Evolutionary conservation across 371 early-diverging fungal genomes (phyloP), one percentile per base, ranked within the genome.

Genomic region (Syncephalastrum monosporum): DNA sequence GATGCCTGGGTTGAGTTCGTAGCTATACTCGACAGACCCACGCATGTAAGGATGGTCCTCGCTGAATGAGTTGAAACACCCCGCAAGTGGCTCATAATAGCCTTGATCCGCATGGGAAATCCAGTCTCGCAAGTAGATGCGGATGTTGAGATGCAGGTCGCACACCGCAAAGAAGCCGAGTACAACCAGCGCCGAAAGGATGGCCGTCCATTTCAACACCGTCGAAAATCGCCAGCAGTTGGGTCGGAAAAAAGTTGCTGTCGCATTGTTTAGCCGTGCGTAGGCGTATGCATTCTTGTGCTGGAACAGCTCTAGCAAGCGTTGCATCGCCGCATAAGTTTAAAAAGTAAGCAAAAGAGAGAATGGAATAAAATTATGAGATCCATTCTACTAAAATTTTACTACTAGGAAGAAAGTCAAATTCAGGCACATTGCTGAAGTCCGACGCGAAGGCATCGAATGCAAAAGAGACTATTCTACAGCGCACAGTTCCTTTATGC

Each of bases 51-150:
- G 67, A 42, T 72, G 68, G 33, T 71, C 65, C 5, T 61, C 64
- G 4, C 76, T 68, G 33, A 76, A 47, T 10, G 55, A 52, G 43
- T 76, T 69, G 55, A 79, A 81, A 53, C 82, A 81, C 2, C 75
- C 77, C 5, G 63, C 64, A 1, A 78, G 53, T 23, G 72, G 72
- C 41, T 64, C 59, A 47, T 71, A 66, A 42, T 77, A 74, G 4
- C 63, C 65, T 49, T 74, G 70, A 45, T 78, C 79, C 0, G 75
- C 66, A 55, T 81, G 78, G 0, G 76, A 72, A 16, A 81, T 70
- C 82, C 82, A 81, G 53, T 81, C 62, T 16, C 79, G 65, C 12
- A 75, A 46, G 50, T 81, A 81, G n/a, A 81, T 65, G 50, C 82
- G 69, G 15, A 78, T 56, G 49, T 78, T 78, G 13, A 81, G 65